phyloP scores from a whole-genome alignment of 192 early-diverging fungal species.

The Podila verticillata region DNA sequence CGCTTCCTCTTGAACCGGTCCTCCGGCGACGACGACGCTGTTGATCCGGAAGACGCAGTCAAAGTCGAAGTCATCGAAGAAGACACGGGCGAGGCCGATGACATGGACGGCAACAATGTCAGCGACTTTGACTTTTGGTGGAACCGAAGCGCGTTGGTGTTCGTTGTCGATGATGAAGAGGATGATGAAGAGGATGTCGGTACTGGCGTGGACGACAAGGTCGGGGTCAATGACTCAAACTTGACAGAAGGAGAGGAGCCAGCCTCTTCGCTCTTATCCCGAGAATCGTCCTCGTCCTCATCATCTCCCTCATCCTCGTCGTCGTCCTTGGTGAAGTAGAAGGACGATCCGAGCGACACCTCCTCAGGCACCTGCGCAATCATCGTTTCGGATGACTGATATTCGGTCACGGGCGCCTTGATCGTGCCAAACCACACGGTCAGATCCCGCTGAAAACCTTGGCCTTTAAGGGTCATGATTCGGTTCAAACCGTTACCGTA shows the following conservation, averaged over 20 bases:
- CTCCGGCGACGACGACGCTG: background rate
- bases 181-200: too few relatives aligned
- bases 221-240: background rate
- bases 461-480: conserved; percentile 69
- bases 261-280: background rate
- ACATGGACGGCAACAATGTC: background rate
- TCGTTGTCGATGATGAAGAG: background rate
- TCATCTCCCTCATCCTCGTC: conserved; percentile 30
- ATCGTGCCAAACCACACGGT: conserved; percentile 78
- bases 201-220: background rate
- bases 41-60: background rate
- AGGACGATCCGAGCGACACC: conserved; percentile 39
- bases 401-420: conserved; percentile 59
- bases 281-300: conserved; percentile 28
- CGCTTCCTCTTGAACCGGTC: conserved; percentile 32
- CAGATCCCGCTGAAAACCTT: conserved; percentile 77
- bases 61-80: background rate
- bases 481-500: conserved; percentile 51
- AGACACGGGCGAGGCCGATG: background rate
- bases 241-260: background rate
- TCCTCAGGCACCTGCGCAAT: conserved; percentile 57
- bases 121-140: conserved; percentile 3
- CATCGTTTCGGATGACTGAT: conserved; percentile 56
- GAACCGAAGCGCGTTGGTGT: background rate
- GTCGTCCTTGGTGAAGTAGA: conserved; percentile 48